Evolutionary conservation across 192 early-diverging fungal species (phyloP).

Genomic region (Haplosporangium gracile): DNA sequence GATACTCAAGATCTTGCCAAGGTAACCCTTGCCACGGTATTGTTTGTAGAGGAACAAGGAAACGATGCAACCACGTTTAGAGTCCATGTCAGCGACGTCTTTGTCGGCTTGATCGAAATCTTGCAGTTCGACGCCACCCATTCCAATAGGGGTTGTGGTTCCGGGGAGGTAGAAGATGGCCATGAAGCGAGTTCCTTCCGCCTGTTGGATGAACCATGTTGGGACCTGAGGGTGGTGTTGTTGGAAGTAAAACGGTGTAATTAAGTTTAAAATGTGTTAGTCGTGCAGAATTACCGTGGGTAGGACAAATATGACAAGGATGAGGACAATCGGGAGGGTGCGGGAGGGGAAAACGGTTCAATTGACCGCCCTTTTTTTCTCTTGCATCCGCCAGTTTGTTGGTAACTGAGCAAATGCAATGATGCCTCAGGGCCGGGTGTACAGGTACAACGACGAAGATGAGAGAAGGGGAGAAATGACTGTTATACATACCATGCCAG

Average conservation of each 20-base stretch:
- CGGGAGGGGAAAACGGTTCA: too few relatives aligned
- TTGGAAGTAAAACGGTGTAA: neutral
- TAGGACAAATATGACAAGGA: neutral
- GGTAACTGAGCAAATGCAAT: neutral
- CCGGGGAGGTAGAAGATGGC: conserved; percentile 38
- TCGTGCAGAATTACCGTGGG: neutral
- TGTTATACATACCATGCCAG: conserved; percentile 21
- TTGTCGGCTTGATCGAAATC: conserved; percentile 43
- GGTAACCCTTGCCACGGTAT: conserved; percentile 37
- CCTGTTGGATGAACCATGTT: conserved; percentile 45
- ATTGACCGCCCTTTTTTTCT: too few relatives aligned
- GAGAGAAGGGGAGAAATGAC: neutral
- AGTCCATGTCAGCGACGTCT: conserved; percentile 36
- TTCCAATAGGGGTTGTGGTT: conserved; percentile 36
- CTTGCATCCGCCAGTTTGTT: neutral
- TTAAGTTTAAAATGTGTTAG: neutral
- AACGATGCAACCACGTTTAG: conserved; percentile 41
- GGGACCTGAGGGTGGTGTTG: conserved; percentile 19
- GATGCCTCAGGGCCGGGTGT: neutral
- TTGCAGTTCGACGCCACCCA: conserved; percentile 40
- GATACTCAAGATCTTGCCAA: conserved; percentile 21
- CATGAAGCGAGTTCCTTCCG: conserved; percentile 41
- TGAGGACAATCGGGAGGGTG: too few relatives aligned
- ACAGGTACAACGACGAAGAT: neutral
- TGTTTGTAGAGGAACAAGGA: conserved; percentile 51